Percentiles rank a stretch among this genome's conserved stretches.
phyloP scores from a whole-genome alignment of 768 basidiomycete species.

The Russula foetens region DNA sequence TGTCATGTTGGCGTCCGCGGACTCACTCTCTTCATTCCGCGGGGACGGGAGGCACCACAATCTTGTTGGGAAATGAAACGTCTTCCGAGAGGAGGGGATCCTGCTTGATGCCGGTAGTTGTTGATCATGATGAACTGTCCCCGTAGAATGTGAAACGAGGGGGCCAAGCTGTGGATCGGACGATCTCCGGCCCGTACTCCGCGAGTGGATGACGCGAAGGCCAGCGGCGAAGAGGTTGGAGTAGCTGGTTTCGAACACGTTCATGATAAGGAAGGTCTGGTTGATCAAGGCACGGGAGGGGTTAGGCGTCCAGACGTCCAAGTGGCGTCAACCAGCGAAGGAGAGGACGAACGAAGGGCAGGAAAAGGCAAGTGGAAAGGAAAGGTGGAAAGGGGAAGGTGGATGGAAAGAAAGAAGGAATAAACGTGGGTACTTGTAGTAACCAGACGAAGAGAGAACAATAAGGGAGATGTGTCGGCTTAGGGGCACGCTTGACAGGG shows the following conservation, averaged over 20 bases:
- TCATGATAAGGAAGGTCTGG: not conserved
- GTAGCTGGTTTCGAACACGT: slow-evolving; percentile 13
- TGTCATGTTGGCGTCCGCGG: not conserved
- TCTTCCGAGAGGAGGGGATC: not conserved
- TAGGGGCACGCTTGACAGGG: not conserved
- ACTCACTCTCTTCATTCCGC: not conserved
- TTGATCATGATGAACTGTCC: not conserved
- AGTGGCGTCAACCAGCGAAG: not conserved
- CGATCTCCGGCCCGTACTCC: not conserved
- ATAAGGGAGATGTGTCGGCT: not conserved
- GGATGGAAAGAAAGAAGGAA: slow-evolving; percentile 8
- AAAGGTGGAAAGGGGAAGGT: not conserved
- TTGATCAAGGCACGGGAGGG: not conserved
- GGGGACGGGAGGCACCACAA: not conserved
- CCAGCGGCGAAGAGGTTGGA: slow-evolving; percentile 19
- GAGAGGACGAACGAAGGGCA: not conserved
- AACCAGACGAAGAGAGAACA: slow-evolving; percentile 6
- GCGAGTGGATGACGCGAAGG: slow-evolving; percentile 14
- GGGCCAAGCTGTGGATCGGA: not conserved
- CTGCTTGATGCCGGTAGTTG: not conserved
- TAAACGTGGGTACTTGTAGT: slow-evolving; percentile 14
- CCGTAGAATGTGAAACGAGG: not conserved
- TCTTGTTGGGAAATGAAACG: slow-evolving; percentile 4
- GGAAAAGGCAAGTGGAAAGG: slow-evolving; percentile 10
- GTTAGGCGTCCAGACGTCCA: not conserved